Evolutionary conservation across 129 eudicot genomes (phyloP).

Genomic region (Calendula officinalis): DNA sequence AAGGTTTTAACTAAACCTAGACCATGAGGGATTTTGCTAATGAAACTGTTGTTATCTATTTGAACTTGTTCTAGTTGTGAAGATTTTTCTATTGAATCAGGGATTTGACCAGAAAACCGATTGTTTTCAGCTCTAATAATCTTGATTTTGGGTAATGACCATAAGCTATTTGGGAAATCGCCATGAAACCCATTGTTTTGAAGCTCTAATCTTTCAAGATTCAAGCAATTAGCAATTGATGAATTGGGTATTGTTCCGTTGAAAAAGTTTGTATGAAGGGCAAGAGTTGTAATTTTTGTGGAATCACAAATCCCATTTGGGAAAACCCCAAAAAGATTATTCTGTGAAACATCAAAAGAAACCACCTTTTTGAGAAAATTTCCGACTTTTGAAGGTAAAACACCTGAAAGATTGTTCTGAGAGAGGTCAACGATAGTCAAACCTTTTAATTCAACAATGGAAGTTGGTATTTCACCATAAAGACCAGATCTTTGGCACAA

Average conservation of each 20-base stretch:
- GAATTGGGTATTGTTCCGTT: constrained; percentile 56
- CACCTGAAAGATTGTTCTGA: constrained; percentile 78
- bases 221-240: constrained; percentile 45
- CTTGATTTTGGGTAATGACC: constrained; percentile 84
- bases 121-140: constrained; percentile 91
- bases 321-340: constrained; percentile 70
- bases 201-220: constrained; percentile 80
- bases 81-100: constrained; percentile 70
- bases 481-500: constrained; percentile 72
- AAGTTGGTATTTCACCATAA: constrained; percentile 62
- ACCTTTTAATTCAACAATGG: constrained; percentile 48
- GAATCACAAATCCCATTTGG: constrained; percentile 71
- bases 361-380: constrained; percentile 48
- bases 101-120: constrained; percentile 69
- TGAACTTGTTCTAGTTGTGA: constrained; percentile 87
- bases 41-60: constrained; percentile 89
- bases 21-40: constrained; percentile 64
- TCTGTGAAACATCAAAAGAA: constrained; percentile 81
- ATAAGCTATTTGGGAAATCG: constrained; percentile 60
- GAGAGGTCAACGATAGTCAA: constrained; percentile 66
- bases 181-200: constrained; percentile 84
- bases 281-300: constrained; percentile 44
- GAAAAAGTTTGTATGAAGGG: constrained; percentile 68
- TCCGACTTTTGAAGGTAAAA: constrained; percentile 47
- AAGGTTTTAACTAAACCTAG: constrained; percentile 67